These are phyloP conservation scores for Botrytis tulipae DNA, from an alignment of 2,329 filamentous ascomycete species.

Conservation along the genomic window DNA sequence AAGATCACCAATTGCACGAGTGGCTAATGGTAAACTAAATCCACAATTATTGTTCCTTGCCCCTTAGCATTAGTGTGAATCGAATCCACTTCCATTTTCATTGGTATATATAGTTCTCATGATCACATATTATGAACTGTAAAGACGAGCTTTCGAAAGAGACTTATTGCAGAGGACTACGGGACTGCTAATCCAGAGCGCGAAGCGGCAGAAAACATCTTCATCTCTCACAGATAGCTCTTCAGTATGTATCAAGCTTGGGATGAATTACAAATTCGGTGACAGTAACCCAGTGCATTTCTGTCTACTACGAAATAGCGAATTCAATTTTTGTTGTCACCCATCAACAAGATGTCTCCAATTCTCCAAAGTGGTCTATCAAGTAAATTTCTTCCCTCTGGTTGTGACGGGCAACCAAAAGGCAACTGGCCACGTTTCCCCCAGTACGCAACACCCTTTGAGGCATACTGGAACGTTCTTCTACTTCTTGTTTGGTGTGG, in stretches of 20 bases:
- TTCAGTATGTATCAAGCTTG: not conserved
- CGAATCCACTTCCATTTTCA: not conserved
- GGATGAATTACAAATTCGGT: not conserved
- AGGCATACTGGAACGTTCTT: not conserved
- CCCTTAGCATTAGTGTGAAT: not conserved
- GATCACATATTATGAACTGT: not conserved
- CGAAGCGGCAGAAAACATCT: not conserved
- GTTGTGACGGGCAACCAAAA: not conserved
- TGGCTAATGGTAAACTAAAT: not conserved
- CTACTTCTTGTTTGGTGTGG: not conserved
- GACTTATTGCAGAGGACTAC: not conserved
- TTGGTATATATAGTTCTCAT: not conserved
- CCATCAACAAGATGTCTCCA: not conserved
- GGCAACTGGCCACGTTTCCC: not conserved
- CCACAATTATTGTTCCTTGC: not conserved
- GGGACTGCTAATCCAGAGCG: rapidly evolving
- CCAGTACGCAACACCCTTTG: not conserved
- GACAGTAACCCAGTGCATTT: not conserved
- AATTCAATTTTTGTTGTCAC: not conserved
- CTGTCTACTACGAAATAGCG: not conserved
- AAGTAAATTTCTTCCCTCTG: not conserved
- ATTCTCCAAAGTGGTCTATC: too few relatives aligned
- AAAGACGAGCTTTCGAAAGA: not conserved
- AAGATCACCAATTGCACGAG: not conserved
- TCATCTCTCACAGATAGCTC: not conserved